phyloP scores from a whole-genome alignment of 441 rosid genomes.

The Lepidium campestre region DNA sequence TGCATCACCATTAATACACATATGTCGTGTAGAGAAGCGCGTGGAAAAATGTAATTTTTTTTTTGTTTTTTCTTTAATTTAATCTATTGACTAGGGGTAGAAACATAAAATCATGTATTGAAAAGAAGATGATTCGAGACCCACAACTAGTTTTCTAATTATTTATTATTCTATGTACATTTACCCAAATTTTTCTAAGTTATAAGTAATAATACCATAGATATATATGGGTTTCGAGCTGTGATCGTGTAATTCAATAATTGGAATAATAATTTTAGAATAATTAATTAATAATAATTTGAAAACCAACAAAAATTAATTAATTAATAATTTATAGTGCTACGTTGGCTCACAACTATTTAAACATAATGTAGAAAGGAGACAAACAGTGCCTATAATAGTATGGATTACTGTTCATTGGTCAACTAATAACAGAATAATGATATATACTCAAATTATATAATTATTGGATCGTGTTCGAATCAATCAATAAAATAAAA shows the following conservation, averaged over 20 bases:
- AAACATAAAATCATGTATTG: no score
- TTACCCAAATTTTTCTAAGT: no score
- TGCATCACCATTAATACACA: no score
- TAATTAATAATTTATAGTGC: neutral
- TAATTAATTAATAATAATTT: no score
- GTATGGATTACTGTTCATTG: slow-evolving; percentile 18
- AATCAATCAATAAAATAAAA: neutral
- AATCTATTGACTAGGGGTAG: no score
- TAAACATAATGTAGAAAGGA: neutral
- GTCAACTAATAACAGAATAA: slow-evolving; percentile 16
- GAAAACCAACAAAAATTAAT: neutral
- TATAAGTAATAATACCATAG: no score
- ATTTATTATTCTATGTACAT: no score
- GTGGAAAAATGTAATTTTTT: no score
- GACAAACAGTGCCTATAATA: neutral
- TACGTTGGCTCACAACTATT: slow-evolving; percentile 3
- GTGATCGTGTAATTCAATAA: slow-evolving; percentile 8
- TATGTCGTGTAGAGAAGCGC: no score
- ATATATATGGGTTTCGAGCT: neutral
- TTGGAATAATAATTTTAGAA: neutral
- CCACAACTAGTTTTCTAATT: no score
- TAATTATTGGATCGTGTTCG: neutral
- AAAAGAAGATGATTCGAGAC: no score
- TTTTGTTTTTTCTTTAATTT: no score
- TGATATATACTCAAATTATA: slow-evolving; percentile 7